Conservation (phyloP, 352 stramenopile species). For the Pythium phragmitis region DNA sequence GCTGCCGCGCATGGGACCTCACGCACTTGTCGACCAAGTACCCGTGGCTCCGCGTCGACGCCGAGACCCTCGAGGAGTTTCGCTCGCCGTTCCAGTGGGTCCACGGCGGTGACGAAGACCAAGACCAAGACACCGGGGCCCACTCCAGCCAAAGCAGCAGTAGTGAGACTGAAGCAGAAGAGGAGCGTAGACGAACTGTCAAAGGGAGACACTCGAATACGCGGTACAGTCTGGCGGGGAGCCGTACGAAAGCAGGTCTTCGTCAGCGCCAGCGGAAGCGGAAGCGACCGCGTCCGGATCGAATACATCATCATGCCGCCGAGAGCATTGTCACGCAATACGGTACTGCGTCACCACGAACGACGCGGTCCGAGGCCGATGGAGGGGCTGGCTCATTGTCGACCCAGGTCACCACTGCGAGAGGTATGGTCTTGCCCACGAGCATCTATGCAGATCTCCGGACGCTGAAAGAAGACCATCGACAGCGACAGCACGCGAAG, state of each 20-base stretch:
- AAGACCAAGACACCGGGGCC: not conserved
- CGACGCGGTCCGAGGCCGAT: slow-evolving; percentile 9
- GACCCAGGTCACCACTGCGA: not conserved
- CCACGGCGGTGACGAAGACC: slow-evolving; percentile 4
- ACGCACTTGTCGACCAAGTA: slow-evolving; percentile 64
- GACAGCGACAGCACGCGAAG: not conserved
- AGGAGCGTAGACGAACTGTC: not conserved
- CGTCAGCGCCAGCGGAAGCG: not conserved
- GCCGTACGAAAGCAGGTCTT: not conserved
- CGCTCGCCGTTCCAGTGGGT: slow-evolving; percentile 59
- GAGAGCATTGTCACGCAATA: slow-evolving; percentile 2
- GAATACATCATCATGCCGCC: not conserved
- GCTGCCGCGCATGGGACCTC: slow-evolving; percentile 43
- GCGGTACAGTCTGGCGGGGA: slow-evolving; percentile 7
- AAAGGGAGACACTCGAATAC: not conserved
- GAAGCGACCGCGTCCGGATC: not conserved
- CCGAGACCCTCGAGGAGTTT: slow-evolving; percentile 62
- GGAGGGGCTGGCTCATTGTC: too few relatives aligned
- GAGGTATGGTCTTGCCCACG: not conserved
- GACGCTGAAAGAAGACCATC: slow-evolving; percentile 13
- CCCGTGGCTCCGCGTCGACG: slow-evolving; percentile 72
- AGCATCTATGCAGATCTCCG: slow-evolving; percentile 12
- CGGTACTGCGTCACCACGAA: not conserved
- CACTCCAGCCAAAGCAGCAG: not conserved
- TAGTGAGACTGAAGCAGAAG: not conserved